phyloP scores from a whole-genome alignment of 176 grass and related monocot genomes.

The Hordeum vulgare region MorexV3_pseudomolecules_assembly NC_058524.1:624179632-624180131 shows the following conservation, averaged over 20 bases:
- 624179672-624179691: neutral
- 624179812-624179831: neutral
- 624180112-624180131: neutral
- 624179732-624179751: neutral
- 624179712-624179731: neutral
- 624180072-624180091: neutral
- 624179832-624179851: slow-evolving; percentile 1
- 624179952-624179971: no score
- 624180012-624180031: neutral
- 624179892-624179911: neutral
- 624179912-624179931: neutral
- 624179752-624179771: slow-evolving; percentile 1
- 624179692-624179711: neutral
- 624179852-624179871: slow-evolving; percentile 26
- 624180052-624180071: neutral
- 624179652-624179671: slow-evolving; percentile 9
- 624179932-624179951: neutral
- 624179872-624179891: slow-evolving; percentile 6
- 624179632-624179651: neutral
- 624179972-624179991: neutral
- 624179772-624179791: neutral
- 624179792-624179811: slow-evolving; percentile 2
- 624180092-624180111: neutral
- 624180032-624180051: neutral
- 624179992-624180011: neutral